These are phyloP conservation scores for Trichomonas tenax DNA, from an alignment of 208 protist genomes.

Conservation along the genomic window DNA sequence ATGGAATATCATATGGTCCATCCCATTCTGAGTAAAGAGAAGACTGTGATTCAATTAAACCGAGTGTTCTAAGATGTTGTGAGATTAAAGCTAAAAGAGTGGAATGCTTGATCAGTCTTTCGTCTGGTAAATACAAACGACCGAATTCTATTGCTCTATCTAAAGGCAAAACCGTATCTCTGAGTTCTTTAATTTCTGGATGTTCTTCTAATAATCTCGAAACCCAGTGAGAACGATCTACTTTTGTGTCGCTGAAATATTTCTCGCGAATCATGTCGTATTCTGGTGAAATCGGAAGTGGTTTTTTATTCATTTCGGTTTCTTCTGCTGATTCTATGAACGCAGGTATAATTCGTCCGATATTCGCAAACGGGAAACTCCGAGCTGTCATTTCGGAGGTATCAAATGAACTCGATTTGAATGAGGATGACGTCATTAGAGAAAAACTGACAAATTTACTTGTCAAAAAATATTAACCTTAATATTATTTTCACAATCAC, in stretches of 20 bases:
- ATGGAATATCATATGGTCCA: background rate
- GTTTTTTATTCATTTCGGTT: background rate
- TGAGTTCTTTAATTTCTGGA: background rate
- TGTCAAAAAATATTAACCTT: too few species aligned
- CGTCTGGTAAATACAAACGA: background rate
- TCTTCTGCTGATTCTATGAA: background rate
- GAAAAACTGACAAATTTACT: background rate
- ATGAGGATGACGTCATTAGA: background rate
- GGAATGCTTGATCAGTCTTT: background rate
- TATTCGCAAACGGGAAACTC: background rate
- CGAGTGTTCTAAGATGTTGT: background rate
- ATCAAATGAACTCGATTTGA: background rate
- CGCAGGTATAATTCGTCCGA: background rate
- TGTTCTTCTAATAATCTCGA: background rate
- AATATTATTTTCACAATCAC: too few species aligned
- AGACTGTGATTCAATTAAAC: background rate
- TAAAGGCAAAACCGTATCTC: background rate
- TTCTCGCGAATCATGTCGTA: background rate
- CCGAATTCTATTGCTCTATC: conserved; percentile 8
- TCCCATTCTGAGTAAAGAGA: background rate
- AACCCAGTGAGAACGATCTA: background rate
- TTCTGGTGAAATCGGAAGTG: background rate
- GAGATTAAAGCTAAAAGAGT: background rate
- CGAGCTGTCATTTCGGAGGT: background rate
- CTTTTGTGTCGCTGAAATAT: background rate